A percentile compares a stretch with the other conserved stretches of the same genome.
Conservation (phyloP, 2,329 filamentous ascomycete species). For the Colletotrichum sp. region DNA sequence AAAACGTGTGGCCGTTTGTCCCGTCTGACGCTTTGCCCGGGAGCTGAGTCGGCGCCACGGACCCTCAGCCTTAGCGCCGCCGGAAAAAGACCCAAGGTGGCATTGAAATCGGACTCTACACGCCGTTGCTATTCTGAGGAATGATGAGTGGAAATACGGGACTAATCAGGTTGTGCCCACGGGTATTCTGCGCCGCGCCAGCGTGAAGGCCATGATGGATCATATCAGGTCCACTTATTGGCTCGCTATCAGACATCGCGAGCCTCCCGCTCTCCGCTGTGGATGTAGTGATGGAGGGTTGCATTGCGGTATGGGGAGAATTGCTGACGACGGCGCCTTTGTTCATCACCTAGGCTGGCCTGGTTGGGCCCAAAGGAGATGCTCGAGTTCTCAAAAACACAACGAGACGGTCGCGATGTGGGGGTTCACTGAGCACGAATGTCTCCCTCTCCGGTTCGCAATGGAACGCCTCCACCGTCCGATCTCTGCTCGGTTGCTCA, state of each 20-base stretch:
- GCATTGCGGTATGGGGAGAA: background rate
- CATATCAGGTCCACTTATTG: background rate
- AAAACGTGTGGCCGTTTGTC: constrained; percentile 3
- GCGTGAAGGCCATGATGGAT: background rate
- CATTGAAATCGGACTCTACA: background rate
- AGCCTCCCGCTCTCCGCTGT: background rate
- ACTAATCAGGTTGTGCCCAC: background rate
- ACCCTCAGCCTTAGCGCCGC: background rate
- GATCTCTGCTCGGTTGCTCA: background rate
- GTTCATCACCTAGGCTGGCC: background rate
- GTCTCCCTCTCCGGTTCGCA: background rate
- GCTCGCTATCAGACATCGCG: background rate
- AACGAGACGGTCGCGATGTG: background rate
- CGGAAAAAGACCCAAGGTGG: background rate
- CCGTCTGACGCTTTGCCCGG: background rate
- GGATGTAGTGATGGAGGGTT: constrained; percentile 3
- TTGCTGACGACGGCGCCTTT: background rate
- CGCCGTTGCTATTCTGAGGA: background rate
- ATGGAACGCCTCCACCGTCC: background rate
- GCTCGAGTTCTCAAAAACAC: background rate
- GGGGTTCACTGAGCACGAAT: background rate
- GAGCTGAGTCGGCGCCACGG: background rate
- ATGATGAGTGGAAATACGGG: background rate
- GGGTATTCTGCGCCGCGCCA: background rate
- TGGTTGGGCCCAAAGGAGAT: background rate